Base-by-base conservation (phyloP, 371 early-diverging fungal species). In the Blastocladiella emersonii region DNA sequence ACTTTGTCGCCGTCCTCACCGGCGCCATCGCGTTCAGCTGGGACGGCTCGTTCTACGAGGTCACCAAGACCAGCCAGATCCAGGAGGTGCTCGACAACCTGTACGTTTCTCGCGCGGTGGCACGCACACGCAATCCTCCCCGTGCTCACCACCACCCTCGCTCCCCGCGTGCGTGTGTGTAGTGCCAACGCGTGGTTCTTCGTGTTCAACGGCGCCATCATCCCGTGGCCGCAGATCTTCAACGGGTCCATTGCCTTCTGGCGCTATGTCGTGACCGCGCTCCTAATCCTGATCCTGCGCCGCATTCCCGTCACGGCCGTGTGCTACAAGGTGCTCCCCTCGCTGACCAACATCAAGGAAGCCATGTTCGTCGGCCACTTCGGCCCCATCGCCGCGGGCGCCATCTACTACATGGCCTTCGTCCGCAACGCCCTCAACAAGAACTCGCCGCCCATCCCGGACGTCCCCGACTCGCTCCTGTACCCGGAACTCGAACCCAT, bases 281-380 rank as follows among this genome's bases (percentile, higher is more conserved):
- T 90, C 23, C 64, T 84, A n/a, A 77, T 98, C n/a, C 75, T 99
- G 57, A 36, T 89, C 12, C 74, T 95, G 57, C 81, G 98, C 48
- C 80, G 98, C 7, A 69, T 94, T 4, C 93, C 97, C 0, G 76
- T 85, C 49, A 74, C 95, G 3, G 48, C 91, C 39, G 65, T 78
- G 0, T 66, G 89, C 35, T 81, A 85, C 43, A 75, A 74, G 17
- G 68, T 79, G 3, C 85, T 94, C 56, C 88, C 89, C 0, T 84
- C 88, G 2, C 67, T 96, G 41, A 75, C 79, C 35, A 88, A 75
- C 0, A 81, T 75, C 60, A 81, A 85, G 37, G 94, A 96, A 68
- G 92, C 90, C 0, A 68, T 92, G 3, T 95, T 95, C 71, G 87
- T 90, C 30, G 98, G 98, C 0, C 95, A 92, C 90, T 97, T 59